Evolutionary conservation across 2,329 filamentous ascomycete species (phyloP), one percentile per base, ranked within the genome.

Genomic region (Pseudogymnoascus sp.): DNA sequence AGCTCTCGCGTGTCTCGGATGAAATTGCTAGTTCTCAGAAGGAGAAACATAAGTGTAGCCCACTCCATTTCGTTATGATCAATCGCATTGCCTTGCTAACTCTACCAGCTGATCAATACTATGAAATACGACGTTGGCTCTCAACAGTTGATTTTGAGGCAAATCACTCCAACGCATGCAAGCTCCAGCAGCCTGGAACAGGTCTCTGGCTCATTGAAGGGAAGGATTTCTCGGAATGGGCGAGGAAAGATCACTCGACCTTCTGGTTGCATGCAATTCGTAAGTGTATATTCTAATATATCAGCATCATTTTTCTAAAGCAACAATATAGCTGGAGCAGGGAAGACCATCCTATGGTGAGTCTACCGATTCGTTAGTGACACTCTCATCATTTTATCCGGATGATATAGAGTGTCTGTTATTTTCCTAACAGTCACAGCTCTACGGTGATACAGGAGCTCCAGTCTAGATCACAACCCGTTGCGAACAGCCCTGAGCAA

Each of bases 231-330:
- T 37, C 61, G 37, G 18, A 31, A 0, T 69, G 67, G 67, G 1
- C 36, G 1, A 61, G 36, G 8, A 28, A 16, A 14, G 31, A 62
- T 23, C 28, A 59, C n/a, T 53, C 64, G 1, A 66, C 65, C 8
- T 28, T 69, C 12, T 69, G 67, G 67, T 8, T 69, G 5, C 34
- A 65, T 60, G 66, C 66, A 5, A 69, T 69, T 36, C 61, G 66
- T 68, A 64, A 43, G 66, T 16, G 1, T 9, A 11, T 14, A 8
- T 31, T 63, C 12, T n/a, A 6, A 36, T 21, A 12, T 16, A 18
- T 28, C 7, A 37, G 9, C 14, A n/a, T 8, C 14, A 3, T 34
- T 14, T 49, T n/a, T 7, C 23, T 28, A 49, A 49, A 49, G 14
- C 6, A 49, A 4, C 6, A 7, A n/a, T 28, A n/a, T 60, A 68